Base-by-base conservation (phyloP, 805 yeast species). In the Cyberlindnera americana region DNA sequence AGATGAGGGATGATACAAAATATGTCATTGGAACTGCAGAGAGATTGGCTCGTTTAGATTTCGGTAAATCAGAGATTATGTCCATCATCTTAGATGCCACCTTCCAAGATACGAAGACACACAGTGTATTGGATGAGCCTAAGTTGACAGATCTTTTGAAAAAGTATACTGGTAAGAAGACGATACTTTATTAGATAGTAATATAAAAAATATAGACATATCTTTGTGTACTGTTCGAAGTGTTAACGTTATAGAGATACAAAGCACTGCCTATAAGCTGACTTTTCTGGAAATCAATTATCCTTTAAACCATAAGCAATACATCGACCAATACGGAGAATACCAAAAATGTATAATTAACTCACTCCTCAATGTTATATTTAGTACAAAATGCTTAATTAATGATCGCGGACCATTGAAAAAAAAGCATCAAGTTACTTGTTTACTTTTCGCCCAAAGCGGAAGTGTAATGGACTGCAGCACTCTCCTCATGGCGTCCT, bases 1-100 rank as follows among this genome's bases (percentile, higher is more conserved):
- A 40, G 19, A 43, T 54, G 37, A 48, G 56, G 34, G 50, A 48
- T 17, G 57, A 54, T 19, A 56, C 59, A 3, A 54, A 52, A 22
- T 56, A 43, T 28, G 46, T 53, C 7, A 47, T 56, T 25, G 60
- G 60, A 5, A 54, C 59, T 2, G 50, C 47, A 4, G 60, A 54
- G 34, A 49, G 56, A 37, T 37, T 54, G 18, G 10, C 46, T 9
- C 42, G 44, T 17, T 12, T 50, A 35, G 52, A 49, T 19, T 43
- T 56, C 9, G 38, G 39, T 6, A 40, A 34, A 12, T 40, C 43
- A 31, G 50, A 47, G 24, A 37, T 56, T 35, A 56, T 54, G 36
- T 52, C 58, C 2, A 43, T 54, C 14, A 52, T 56, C 12, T 28
- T 56, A 8, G 60, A 56, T 45, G 53, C 59, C 3, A 36, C 54